phyloP scores from a whole-genome alignment of 208 protist genomes.

The Herpetomonas muscarum region DNA sequence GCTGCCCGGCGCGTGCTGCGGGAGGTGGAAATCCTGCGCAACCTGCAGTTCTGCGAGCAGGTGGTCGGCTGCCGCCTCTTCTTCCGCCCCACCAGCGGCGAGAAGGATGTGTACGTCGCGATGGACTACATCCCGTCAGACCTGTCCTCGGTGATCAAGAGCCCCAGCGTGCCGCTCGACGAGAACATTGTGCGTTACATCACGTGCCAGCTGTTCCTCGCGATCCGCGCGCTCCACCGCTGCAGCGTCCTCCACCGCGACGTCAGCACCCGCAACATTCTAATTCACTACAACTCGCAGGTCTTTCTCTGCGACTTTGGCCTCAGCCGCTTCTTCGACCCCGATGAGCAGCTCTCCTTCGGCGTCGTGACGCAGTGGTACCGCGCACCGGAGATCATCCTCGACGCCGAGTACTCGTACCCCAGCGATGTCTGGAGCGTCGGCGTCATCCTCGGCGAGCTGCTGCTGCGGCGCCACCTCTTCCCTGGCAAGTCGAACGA shows the following conservation, averaged over 20 bases:
- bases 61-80: constrained; percentile 82
- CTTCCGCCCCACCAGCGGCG: constrained; percentile 77
- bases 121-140: constrained; percentile 90
- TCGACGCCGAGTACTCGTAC: constrained; percentile 83
- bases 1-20: constrained; percentile 78
- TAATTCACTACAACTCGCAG: constrained; percentile 83
- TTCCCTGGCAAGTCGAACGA: constrained; percentile 92
- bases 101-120: constrained; percentile 92
- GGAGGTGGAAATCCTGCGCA: constrained; percentile 83
- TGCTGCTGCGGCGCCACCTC: constrained; percentile 87
- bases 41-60: constrained; percentile 86
- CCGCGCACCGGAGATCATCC: constrained; percentile 90
- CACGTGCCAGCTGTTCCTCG: constrained; percentile 82
- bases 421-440: constrained; percentile 88
- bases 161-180: constrained; percentile 63
- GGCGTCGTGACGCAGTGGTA: constrained; percentile 92
- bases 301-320: constrained; percentile 92
- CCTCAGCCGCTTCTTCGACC: constrained; percentile 89
- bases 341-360: constrained; percentile 89
- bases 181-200: constrained; percentile 84
- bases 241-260: constrained; percentile 85
- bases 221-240: constrained; percentile 83
- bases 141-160: constrained; percentile 80
- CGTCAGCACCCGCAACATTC: constrained; percentile 87
- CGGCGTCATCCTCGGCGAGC: constrained; percentile 89